A percentile compares a stretch with the other conserved stretches of the same genome.
phyloP scores from a whole-genome alignment of 768 basidiomycete species.

The Trametes cubensis region DNA sequence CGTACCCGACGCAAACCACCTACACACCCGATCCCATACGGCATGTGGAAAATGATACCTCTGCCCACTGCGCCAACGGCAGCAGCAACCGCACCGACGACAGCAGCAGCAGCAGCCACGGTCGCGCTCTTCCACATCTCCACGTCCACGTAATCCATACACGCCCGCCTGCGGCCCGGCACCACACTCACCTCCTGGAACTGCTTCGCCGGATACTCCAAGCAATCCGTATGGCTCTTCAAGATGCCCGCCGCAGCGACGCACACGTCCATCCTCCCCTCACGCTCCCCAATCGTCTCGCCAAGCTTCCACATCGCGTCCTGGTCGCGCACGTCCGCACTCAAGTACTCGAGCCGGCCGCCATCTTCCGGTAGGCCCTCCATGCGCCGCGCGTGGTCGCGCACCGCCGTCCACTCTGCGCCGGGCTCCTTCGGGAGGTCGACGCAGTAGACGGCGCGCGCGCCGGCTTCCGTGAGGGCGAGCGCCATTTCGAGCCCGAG shows the following conservation, averaged over 20 bases:
- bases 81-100: background rate
- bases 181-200: constrained; percentile 56
- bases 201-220: constrained; percentile 65
- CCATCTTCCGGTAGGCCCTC: constrained; percentile 21
- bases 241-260: constrained; percentile 79
- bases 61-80: too few species aligned
- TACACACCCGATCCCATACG: too few species aligned
- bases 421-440: constrained; percentile 61
- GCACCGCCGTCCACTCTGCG: constrained; percentile 57
- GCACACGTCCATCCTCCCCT: constrained; percentile 74
- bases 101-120: background rate
- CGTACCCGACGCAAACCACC: too few species aligned
- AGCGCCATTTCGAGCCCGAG: constrained; percentile 86
- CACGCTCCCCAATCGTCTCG: constrained; percentile 62
- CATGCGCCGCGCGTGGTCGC: constrained; percentile 42
- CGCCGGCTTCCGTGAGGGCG: constrained; percentile 72
- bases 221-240: constrained; percentile 54
- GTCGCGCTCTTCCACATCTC: too few species aligned
- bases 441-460: constrained; percentile 64
- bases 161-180: background rate
- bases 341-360: constrained; percentile 60
- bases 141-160: background rate
- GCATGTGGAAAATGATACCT: too few species aligned
- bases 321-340: constrained; percentile 61
- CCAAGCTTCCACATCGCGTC: constrained; percentile 51